These are phyloP conservation scores for Oemleria cerasiformis DNA, from an alignment of 306 rosid species.

Conservation along the genomic window DNA sequence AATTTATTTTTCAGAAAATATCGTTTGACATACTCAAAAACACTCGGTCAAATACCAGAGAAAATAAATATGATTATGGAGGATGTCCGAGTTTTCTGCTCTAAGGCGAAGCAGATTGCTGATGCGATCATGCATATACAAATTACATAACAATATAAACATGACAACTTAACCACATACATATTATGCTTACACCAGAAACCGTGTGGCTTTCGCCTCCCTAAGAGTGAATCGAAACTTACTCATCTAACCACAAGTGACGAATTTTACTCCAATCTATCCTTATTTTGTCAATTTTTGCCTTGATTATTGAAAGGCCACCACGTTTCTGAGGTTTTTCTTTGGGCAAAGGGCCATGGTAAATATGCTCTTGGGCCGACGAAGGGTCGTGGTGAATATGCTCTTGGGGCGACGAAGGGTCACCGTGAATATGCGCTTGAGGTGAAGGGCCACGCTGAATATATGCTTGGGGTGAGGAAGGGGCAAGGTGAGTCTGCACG, in stretches of 20 bases:
- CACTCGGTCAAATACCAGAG: neutral
- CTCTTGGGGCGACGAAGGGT: neutral
- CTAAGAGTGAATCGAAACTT: neutral
- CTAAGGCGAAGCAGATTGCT: neutral
- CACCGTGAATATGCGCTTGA: neutral
- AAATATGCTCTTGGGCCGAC: neutral
- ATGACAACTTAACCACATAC: neutral
- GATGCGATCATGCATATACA: neutral
- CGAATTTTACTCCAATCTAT: slow-evolving; percentile 62
- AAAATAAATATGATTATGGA: neutral
- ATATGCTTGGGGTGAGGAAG: neutral
- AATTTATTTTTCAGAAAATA: no score
- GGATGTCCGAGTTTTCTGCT: neutral
- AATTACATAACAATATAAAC: neutral
- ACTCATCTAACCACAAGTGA: slow-evolving; percentile 54
- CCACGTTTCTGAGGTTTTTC: neutral
- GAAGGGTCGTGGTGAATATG: neutral
- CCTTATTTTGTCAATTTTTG: neutral
- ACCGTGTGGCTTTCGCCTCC: neutral
- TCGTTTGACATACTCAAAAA: no score
- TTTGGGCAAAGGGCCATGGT: neutral
- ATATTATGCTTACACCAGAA: no score
- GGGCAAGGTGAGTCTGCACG: neutral
- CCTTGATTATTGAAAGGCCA: neutral
- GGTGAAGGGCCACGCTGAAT: neutral